Base-by-base conservation (phyloP, 176 grass and related monocot species). In the Cenchrus americanus region DNA sequence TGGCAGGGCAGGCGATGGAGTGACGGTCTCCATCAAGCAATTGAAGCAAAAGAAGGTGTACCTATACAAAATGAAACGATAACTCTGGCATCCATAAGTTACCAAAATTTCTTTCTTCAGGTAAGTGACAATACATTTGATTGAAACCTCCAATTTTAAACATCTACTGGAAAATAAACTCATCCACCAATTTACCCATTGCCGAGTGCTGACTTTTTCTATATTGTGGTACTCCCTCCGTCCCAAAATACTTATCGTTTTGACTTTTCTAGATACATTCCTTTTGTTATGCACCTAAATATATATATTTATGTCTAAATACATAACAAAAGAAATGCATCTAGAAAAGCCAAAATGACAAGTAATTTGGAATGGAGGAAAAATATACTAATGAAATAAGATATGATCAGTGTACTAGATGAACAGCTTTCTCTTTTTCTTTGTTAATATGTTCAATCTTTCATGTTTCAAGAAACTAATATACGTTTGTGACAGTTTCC, bases 81-180 rank as follows among this genome's bases (percentile, higher is more conserved):
- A 43, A 98, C 96, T 65, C 96, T 98, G 18, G 91, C 96, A 81
- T 98, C 96, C 78, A 98, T 98, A 83, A 98, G 96, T 90, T 98
- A 98, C 76, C 96, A 98, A 74, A 98, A 98, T 77, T 98, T 98
- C 85, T 98, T 98, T 93, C 96, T 98, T 82, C 94, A 96, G 91
- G 94, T 77, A 82, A 95, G 83, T 87, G 60, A 41, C 41, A 48
- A 26, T 76, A 12, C 14, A 75, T 71, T 18, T 73, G 7, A 60
- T 55, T 57, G 32, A 53, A 81, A 52, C 27, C 22, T 88, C 64
- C 61, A 78, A 60, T 73, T 11, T 66, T 77, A 62, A 24, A 81
- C 21, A 51, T 21, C n/a, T 78, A 19, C 2, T 30, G 8, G 19
- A 23, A 80, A 52, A 18, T 13, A 52, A 44, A 73, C 11, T 83